Conservation (phyloP, 805 yeast species). For the Wickerhamiella parazyma region DNA sequence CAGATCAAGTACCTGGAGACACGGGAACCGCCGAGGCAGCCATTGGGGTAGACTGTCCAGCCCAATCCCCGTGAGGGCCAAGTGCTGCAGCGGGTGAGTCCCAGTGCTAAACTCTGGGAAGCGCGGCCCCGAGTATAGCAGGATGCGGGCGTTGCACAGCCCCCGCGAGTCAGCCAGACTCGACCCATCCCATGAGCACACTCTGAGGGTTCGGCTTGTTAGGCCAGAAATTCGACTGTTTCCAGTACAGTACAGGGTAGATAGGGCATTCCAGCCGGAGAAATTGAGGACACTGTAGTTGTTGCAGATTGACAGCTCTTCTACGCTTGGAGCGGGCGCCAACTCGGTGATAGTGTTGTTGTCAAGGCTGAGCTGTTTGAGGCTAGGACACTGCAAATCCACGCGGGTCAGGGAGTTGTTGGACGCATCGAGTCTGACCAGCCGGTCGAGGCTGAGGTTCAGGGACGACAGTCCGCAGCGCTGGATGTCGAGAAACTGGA, state of each 20-base stretch:
- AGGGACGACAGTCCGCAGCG: background rate
- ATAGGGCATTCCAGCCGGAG: background rate
- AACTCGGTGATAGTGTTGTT: background rate
- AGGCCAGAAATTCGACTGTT: background rate
- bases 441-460: background rate
- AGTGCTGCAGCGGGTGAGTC: background rate
- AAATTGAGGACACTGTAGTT: background rate
- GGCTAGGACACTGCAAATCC: background rate
- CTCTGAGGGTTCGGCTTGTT: background rate
- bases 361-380: background rate
- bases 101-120: background rate
- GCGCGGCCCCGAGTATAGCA: background rate
- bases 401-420: background rate
- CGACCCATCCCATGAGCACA: background rate
- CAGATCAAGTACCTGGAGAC: background rate
- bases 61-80: background rate
- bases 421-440: background rate
- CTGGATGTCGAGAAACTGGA: background rate
- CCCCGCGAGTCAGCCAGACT: background rate
- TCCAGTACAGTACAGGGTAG: background rate
- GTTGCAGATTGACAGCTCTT: background rate
- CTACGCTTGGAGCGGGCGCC: background rate
- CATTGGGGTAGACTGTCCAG: background rate
- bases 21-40: background rate
- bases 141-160: background rate